Percentiles rank a stretch among this genome's conserved stretches.
Conservation (phyloP, 495 filamentous ascomycete species). For the Podospora fimiseda region DNA sequence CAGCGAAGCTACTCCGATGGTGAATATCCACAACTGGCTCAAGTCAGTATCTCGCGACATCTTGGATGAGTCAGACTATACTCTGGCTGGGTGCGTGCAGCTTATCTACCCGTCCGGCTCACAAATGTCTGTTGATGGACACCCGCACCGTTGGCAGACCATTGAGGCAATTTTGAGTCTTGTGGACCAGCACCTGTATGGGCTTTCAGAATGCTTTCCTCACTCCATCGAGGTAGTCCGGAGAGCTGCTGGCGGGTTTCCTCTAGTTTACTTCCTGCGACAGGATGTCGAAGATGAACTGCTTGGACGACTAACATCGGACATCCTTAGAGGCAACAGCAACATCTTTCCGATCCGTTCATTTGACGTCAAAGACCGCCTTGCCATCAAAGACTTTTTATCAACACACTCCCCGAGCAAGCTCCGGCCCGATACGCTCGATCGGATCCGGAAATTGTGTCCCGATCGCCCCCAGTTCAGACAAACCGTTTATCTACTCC, state of each 20-base stretch:
- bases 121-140: constrained; percentile 43
- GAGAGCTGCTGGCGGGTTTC: constrained; percentile 31
- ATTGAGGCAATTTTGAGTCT: constrained; percentile 38
- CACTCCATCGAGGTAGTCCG: constrained; percentile 40
- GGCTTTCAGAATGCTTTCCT: constrained; percentile 32
- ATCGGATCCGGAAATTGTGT: constrained; percentile 18
- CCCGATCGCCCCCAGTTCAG: constrained; percentile 21
- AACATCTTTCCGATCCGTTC: constrained; percentile 22
- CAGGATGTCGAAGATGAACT: constrained; percentile 40
- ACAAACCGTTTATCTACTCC: constrained; percentile 26
- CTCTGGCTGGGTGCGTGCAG: constrained; percentile 42
- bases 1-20: constrained; percentile 35
- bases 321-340: constrained; percentile 30
- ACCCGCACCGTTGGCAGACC: constrained; percentile 45
- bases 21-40: constrained; percentile 44
- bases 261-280: constrained; percentile 41
- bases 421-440: constrained; percentile 9
- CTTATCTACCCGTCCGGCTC: constrained; percentile 46
- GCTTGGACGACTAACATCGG: constrained; percentile 27
- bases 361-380: constrained; percentile 24
- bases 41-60: constrained; percentile 41
- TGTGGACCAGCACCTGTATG: constrained; percentile 31
- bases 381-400: constrained; percentile 35
- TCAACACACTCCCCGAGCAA: constrained; percentile 11
- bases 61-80: constrained; percentile 53